Percentiles rank a stretch among this genome's conserved stretches.
Conservation (phyloP, 2,329 filamentous ascomycete genomes). For the Venturia oleaginea region DNA sequence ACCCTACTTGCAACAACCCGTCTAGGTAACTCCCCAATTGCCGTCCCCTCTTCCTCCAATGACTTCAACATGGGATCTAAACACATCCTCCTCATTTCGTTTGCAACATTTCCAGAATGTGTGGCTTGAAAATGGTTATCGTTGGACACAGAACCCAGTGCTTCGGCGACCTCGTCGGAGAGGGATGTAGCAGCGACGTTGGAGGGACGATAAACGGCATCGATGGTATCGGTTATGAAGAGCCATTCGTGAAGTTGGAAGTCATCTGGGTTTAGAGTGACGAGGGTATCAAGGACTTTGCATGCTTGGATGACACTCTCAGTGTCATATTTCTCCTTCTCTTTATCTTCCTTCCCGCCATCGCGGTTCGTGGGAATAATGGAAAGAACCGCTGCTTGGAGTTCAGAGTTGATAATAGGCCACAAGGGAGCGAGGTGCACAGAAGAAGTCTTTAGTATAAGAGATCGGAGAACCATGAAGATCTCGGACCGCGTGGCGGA, state of each 20-base stretch:
- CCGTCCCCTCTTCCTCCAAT: constrained; percentile 16
- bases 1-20: constrained; percentile 64
- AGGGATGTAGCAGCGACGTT: constrained; percentile 63
- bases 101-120: constrained; percentile 21
- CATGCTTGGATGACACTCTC: constrained; percentile 77
- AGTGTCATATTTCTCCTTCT: constrained; percentile 69
- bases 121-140: constrained; percentile 21
- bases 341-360: constrained; percentile 65
- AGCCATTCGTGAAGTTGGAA: constrained; percentile 99
- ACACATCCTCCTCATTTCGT: constrained; percentile 23
- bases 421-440: constrained; percentile 77
- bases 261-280: constrained; percentile 81
- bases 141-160: constrained; percentile 43
- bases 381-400: constrained; percentile 70
- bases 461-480: constrained; percentile 75
- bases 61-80: constrained; percentile 32
- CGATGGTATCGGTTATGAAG: constrained; percentile 93
- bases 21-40: constrained; percentile 43
- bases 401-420: constrained; percentile 80
- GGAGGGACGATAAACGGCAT: constrained; percentile 77
- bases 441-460: constrained; percentile 69
- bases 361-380: constrained; percentile 60
- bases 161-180: constrained; percentile 75
- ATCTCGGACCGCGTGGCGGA: constrained; percentile 82
- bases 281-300: constrained; percentile 83